Base-by-base conservation (phyloP, 1,139 yeast genomes). In the Insectozyma bohioensis region DNA sequence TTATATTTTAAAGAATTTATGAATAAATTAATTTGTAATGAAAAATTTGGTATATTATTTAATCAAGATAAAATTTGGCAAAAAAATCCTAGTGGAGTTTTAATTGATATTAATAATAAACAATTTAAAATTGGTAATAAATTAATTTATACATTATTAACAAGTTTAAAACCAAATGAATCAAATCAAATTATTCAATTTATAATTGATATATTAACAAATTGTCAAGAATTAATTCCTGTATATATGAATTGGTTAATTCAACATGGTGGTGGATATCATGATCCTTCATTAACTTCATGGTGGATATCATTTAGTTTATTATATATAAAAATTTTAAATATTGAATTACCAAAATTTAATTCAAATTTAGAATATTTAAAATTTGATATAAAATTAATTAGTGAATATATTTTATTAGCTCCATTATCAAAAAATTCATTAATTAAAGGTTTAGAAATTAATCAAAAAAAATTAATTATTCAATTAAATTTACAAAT, bases 251-350 rank as follows among this genome's bases (percentile, higher is more conserved):
- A 75, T 31, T 72, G 78, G 57, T 51, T 80, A 18, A 69, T 75
- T 3, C 59, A 64, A 19, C 69, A 75, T 21, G 72, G 75, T 25
- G 74, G 75, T 40, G 85, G 78, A 28, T 70, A 67, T 40, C 87
- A 64, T 56, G 90, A 82, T 35, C 94, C 95, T 2, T 72, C 78
- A 29, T 62, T 82, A 38, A 67, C 94, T 1, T 79, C 90, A 5
- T 86, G 85, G 64, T 90, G 95, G 90, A 66, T 88, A 21, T 83
- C 92, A 7, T 82, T 77, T 55, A 74, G 87, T 1, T 62, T 82
- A 17, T 58, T 87, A 6, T 62, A 83, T 33, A 70, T 80, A 1
- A 73, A 77, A 37, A 65, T 85, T 8, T 67, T 85, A 11, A 68
- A 67, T 26, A 49, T 83, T 2, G 75, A 80, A 1, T 49, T 78